Evolutionary conservation across 78 protist species (phyloP).

Genomic region (Dictyostelium capitatum): DNA sequence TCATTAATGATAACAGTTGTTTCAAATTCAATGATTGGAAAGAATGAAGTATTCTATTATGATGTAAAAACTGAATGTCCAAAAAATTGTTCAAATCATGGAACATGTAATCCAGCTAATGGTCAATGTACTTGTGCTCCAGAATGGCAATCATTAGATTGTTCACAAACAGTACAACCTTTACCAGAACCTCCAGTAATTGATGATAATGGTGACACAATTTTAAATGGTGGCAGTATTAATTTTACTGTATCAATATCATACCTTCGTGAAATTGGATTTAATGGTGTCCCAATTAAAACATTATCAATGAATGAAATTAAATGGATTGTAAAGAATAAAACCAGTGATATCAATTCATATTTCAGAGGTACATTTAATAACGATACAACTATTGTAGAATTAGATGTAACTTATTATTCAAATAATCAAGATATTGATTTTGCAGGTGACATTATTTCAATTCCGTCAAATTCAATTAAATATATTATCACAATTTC

Average conservation of each 20-base stretch:
- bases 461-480: slow-evolving; percentile 26
- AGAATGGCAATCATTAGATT: not conserved
- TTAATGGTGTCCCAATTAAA: not conserved
- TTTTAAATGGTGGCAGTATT: slow-evolving; percentile 5
- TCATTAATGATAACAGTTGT: not conserved
- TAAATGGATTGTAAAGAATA: slow-evolving; percentile 5
- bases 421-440: not conserved
- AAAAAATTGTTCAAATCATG: not conserved
- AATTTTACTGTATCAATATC: slow-evolving; percentile 40
- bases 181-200: not conserved
- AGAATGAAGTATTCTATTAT: slow-evolving; percentile 28
- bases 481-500: slow-evolving; percentile 17
- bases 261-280: slow-evolving; percentile 3
- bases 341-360: not conserved
- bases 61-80: not conserved
- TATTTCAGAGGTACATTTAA: slow-evolving; percentile 2
- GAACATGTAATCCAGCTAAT: slow-evolving; percentile 4
- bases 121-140: not conserved
- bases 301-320: slow-evolving; percentile 11
- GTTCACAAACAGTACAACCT: not conserved
- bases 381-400: not conserved
- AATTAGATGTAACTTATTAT: not conserved
- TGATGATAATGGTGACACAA: slow-evolving; percentile 33
- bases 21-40: slow-evolving; percentile 1
- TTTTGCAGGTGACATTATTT: slow-evolving; percentile 38